A percentile compares a stretch with the other conserved stretches of the same genome.
Evolutionary conservation across 331 rosid genomes (phyloP).

Genomic region (Rhamnella rubrinervis): DNA sequence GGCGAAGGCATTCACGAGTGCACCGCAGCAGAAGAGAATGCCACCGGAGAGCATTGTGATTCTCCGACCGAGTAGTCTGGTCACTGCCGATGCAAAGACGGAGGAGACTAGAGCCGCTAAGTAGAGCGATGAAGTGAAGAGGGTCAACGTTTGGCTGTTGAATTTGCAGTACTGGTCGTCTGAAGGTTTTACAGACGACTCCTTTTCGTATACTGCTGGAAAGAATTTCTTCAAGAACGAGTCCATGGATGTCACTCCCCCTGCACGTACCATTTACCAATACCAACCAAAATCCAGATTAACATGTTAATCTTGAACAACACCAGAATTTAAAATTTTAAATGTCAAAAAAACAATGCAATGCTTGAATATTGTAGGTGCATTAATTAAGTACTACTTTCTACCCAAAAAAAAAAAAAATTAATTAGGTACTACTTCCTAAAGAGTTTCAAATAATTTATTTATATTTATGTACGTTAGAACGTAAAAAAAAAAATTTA

Average conservation of each 20-base stretch:
- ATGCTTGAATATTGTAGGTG: too few relatives aligned
- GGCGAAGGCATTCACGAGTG: slow-evolving; percentile 57
- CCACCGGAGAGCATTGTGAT: slow-evolving; percentile 54
- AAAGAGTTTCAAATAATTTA: too few relatives aligned
- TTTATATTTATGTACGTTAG: too few relatives aligned
- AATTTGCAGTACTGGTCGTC: slow-evolving; percentile 62
- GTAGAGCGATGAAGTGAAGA: slow-evolving; percentile 70
- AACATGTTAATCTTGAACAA: too few relatives aligned
- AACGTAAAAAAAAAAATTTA: too few relatives aligned
- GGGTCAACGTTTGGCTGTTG: slow-evolving; percentile 53
- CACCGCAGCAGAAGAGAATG: slow-evolving; percentile 44
- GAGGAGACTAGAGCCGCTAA: slow-evolving; percentile 55
- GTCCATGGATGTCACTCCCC: slow-evolving; percentile 78
- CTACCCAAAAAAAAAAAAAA: too few relatives aligned
- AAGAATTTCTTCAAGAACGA: slow-evolving; percentile 46
- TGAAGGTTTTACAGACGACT: slow-evolving; percentile 25
- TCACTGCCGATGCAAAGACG: slow-evolving; percentile 35
- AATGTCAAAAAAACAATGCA: too few relatives aligned
- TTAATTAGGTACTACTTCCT: too few relatives aligned
- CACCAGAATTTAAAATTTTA: too few relatives aligned
- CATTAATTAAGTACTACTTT: too few relatives aligned
- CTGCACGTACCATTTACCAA: slow-evolving; percentile 8
- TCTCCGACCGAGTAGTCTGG: slow-evolving; percentile 49
- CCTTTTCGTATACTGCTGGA: slow-evolving; percentile 46
- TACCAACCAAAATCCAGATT: too few relatives aligned